Conservation (phyloP, 169 alveolate species). For the Babesia bovis region DNA sequence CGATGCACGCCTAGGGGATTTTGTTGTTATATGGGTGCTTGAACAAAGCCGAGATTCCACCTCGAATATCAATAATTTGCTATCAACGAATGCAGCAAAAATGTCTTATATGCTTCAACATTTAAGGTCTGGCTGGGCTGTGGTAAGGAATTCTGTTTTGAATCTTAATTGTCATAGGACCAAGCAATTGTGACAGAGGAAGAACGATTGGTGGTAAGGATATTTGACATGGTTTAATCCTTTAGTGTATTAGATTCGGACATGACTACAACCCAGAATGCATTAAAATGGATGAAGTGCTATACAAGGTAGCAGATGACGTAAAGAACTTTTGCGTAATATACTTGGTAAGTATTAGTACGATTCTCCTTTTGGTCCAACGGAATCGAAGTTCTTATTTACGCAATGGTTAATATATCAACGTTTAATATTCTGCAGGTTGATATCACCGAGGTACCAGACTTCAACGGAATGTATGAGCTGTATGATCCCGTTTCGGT, state of each 20-base stretch:
- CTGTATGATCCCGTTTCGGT: slow-evolving; percentile 97
- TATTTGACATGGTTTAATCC: neutral
- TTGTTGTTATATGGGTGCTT: too few species aligned
- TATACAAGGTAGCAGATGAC: slow-evolving; percentile 94
- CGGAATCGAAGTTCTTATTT: neutral
- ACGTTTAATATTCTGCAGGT: slow-evolving; percentile 58
- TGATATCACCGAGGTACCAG: slow-evolving; percentile 98
- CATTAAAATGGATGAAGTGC: slow-evolving; percentile 97
- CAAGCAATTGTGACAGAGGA: slow-evolving; percentile 97
- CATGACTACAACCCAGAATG: slow-evolving; percentile 97
- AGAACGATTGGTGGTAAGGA: slow-evolving; percentile 89
- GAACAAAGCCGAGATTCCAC: too few species aligned
- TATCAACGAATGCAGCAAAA: slow-evolving; percentile 54
- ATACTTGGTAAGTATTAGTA: slow-evolving; percentile 84
- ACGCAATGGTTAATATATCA: neutral
- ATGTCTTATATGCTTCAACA: slow-evolving; percentile 98
- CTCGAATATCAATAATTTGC: too few species aligned
- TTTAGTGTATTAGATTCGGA: slow-evolving; percentile 94
- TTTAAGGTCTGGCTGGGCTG: slow-evolving; percentile 98
- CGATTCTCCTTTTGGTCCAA: neutral
- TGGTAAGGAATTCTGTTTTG: slow-evolving; percentile 61
- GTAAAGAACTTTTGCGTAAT: slow-evolving; percentile 94
- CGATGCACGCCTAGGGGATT: too few species aligned
- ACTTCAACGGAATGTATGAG: slow-evolving; percentile 98
- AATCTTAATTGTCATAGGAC: slow-evolving; percentile 67